Base-by-base conservation (phyloP, 441 rosid genomes). In the Erysimum cheiri region DNA sequence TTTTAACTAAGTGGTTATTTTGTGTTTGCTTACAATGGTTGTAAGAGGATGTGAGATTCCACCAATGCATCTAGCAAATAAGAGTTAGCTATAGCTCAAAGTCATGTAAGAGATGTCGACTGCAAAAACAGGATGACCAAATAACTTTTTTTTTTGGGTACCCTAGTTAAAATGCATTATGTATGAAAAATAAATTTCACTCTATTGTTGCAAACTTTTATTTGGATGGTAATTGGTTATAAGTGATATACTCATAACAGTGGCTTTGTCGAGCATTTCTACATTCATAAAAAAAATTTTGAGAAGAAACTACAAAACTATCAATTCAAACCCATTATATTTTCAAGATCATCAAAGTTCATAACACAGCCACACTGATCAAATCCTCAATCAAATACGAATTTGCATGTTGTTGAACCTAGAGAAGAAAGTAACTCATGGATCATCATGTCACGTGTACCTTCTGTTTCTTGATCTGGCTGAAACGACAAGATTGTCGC, bases 401-500 rank as follows among this genome's bases (percentile, higher is more conserved):
- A 32, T 37, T 58, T 17, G 4, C 47, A 12, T 6, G 46, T 12
- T 37, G 31, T 58, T 37, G 63, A 58, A 58, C 46, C 14, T 37
- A 17, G 47, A 13, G 6, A 1, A 12, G 32, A 58, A 58, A 37
- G 32, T 39, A 58, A 39, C 63, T 58, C 47, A 1, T 37, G 6
- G 6, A 37, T 22, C 33, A 58, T 37, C 63, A 12, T 36, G 15
- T 58, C 31, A 5, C 3, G 6, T 37, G 11, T n/a, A 15, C 17
- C 41, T 8, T n/a, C 47, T n/a, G 8, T 41, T 2, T n/a, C 40
- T 36, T 2, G 40, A 36, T 29, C 17, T 3, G 17, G 15, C 47
- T 41, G 15, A 36, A 37, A 19, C 48, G n/a, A 60, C 48, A 26
- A 60, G 49, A 47, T 32, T 33, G 55, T 47, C 28, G 19, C 56